Evolutionary conservation across 1,284 basidiomycete genomes (phyloP).

Genomic region (Boletus mariae): DNA sequence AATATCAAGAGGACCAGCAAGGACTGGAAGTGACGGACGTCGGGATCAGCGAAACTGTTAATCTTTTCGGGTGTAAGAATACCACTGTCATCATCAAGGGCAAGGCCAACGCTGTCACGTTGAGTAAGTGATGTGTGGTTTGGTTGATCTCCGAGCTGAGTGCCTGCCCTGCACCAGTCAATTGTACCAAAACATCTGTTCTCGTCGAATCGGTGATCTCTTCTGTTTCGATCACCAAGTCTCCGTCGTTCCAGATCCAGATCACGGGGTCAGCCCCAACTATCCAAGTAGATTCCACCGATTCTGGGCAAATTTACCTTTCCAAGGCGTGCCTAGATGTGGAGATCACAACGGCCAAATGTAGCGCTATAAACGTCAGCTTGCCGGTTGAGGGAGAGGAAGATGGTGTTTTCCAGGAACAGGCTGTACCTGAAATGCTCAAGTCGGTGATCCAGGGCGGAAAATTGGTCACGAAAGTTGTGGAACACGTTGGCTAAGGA

Average conservation of each 20-base stretch:
- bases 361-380: slow-evolving; percentile 90
- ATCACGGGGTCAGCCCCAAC: slow-evolving; percentile 89
- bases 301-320: slow-evolving; percentile 94
- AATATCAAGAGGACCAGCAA: slow-evolving; percentile 88
- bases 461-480: slow-evolving; percentile 83
- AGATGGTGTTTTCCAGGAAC: slow-evolving; percentile 89
- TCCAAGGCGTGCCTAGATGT: slow-evolving; percentile 76
- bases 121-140: slow-evolving; percentile 55
- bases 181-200: slow-evolving; percentile 86
- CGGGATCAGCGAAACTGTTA: slow-evolving; percentile 83
- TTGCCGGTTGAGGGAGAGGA: slow-evolving; percentile 86
- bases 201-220: slow-evolving; percentile 92
- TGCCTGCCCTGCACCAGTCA: slow-evolving; percentile 50
- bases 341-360: slow-evolving; percentile 95
- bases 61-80: slow-evolving; percentile 90
- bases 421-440: slow-evolving; percentile 94
- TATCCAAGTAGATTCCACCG: slow-evolving; percentile 91
- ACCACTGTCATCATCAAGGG: slow-evolving; percentile 86
- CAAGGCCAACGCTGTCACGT: slow-evolving; percentile 92
- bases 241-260: slow-evolving; percentile 91
- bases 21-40: slow-evolving; percentile 74
- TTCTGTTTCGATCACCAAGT: slow-evolving; percentile 82
- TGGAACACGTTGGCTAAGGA: slow-evolving; percentile 79
- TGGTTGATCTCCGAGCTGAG: slow-evolving; percentile 4
- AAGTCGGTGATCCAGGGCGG: slow-evolving; percentile 80